These are phyloP conservation scores for Phytopythium montanum DNA, from an alignment of 352 stramenopile species.

Conservation along the genomic window DNA sequence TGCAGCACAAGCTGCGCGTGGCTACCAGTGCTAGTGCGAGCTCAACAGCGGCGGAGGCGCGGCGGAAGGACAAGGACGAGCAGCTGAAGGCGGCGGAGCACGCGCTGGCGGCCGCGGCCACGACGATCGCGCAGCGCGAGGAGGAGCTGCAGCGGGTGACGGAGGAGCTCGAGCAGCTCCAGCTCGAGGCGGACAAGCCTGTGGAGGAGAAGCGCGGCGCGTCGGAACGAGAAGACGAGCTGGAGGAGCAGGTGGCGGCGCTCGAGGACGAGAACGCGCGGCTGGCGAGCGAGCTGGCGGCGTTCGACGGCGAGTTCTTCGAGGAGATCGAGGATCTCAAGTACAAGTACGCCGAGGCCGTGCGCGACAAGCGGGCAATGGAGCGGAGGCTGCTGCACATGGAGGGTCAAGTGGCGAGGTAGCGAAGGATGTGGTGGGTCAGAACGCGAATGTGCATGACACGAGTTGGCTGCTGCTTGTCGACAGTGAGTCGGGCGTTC, in stretches of 20 bases:
- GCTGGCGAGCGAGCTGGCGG: slow-evolving; percentile 75
- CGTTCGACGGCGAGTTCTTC: slow-evolving; percentile 95
- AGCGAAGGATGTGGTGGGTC: no score
- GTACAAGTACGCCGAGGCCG: slow-evolving; percentile 90
- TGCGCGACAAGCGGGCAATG: slow-evolving; percentile 71
- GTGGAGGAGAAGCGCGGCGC: slow-evolving; percentile 8
- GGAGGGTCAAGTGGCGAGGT: neutral
- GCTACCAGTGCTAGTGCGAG: slow-evolving; percentile 26
- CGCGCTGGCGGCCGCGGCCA: neutral
- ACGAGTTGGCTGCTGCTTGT: neutral
- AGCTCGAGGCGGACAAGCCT: slow-evolving; percentile 11
- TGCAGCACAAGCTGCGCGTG: slow-evolving; percentile 62
- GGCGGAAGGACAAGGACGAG: slow-evolving; percentile 22
- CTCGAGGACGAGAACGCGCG: slow-evolving; percentile 74
- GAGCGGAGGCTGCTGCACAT: slow-evolving; percentile 26
- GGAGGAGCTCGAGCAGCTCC: slow-evolving; percentile 14
- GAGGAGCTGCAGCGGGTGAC: slow-evolving; percentile 21
- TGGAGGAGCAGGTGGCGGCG: slow-evolving; percentile 32
- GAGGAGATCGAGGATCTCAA: slow-evolving; percentile 96
- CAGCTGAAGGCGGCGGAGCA: slow-evolving; percentile 3
- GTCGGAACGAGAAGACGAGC: slow-evolving; percentile 20
- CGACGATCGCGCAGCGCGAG: slow-evolving; percentile 14
- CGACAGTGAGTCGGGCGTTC: neutral
- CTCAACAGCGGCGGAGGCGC: slow-evolving; percentile 14
- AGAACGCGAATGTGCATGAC: neutral